A percentile compares a stretch with the other conserved stretches of the same genome.
Evolutionary conservation across 352 stramenopile species (phyloP).

Genomic region (Saprolegnia diclina): DNA sequence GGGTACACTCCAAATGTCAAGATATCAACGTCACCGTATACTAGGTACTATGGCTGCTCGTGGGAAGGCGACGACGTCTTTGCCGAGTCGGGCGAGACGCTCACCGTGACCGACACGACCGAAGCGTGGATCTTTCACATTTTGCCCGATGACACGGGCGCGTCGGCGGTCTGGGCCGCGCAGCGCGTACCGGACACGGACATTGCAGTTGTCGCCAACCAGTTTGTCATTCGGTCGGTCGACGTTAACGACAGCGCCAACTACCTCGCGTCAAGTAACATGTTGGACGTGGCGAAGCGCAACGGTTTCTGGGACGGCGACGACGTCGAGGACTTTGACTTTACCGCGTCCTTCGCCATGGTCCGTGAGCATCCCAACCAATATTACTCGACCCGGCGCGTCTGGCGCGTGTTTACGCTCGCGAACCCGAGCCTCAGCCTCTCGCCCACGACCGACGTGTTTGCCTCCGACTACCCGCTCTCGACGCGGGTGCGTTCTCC

Average conservation of each 20-base stretch:
- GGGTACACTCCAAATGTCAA: slow-evolving; percentile 34
- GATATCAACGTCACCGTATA: not conserved
- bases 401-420: slow-evolving; percentile 87
- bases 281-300: slow-evolving; percentile 82
- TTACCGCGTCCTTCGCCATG: slow-evolving; percentile 77
- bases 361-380: slow-evolving; percentile 35
- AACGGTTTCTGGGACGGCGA: slow-evolving; percentile 72
- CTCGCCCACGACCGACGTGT: slow-evolving; percentile 64
- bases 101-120: slow-evolving; percentile 86
- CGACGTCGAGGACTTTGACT: slow-evolving; percentile 62
- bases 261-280: slow-evolving; percentile 86
- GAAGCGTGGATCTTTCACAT: slow-evolving; percentile 97
- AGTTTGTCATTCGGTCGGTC: slow-evolving; percentile 91
- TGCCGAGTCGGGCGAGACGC: slow-evolving; percentile 80
- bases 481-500: slow-evolving; percentile 41
- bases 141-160: slow-evolving; percentile 87
- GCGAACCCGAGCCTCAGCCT: slow-evolving; percentile 62
- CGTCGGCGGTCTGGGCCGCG: slow-evolving; percentile 88
- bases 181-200: slow-evolving; percentile 87
- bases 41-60: slow-evolving; percentile 82
- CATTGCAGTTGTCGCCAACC: slow-evolving; percentile 85
- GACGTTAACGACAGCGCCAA: slow-evolving; percentile 61
- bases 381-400: slow-evolving; percentile 82
- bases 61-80: slow-evolving; percentile 66
- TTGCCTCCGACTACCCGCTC: slow-evolving; percentile 81